A percentile compares a stretch with the other conserved stretches of the same genome.
Evolutionary conservation across 139 green algal species (phyloP).

Genomic region (Asterochloris erici): DNA sequence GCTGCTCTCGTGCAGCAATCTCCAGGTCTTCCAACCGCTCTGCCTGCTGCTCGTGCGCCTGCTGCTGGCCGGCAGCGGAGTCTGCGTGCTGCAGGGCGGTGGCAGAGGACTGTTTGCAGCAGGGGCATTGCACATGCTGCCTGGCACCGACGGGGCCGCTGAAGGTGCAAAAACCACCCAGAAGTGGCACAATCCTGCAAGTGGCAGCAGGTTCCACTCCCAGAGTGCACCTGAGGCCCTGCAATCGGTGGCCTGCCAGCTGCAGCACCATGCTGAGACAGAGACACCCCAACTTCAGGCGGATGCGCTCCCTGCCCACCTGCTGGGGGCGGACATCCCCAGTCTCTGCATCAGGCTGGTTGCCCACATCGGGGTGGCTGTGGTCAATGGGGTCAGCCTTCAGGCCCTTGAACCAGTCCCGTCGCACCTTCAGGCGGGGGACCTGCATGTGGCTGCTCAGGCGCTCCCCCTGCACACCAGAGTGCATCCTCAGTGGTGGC

Average conservation of each 20-base stretch:
- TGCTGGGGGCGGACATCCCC: neutral
- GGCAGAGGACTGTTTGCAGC: neutral
- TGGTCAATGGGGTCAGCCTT: conserved; percentile 86
- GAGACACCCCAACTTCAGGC: too few species aligned
- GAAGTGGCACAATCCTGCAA: too few species aligned
- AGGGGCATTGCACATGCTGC: neutral
- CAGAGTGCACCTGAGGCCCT: conserved; percentile 11
- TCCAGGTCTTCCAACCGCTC: conserved; percentile 26
- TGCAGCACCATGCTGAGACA: neutral
- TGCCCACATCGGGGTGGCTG: conserved; percentile 72
- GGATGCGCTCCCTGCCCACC: too few species aligned
- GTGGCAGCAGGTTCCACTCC: neutral
- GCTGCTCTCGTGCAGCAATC: neutral
- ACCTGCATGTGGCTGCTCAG: conserved; percentile 50
- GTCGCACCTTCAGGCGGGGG: conserved; percentile 65
- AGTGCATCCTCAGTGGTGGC: neutral
- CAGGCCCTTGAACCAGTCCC: conserved; percentile 87
- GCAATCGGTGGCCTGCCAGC: conserved; percentile 3
- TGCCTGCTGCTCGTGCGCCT: conserved; percentile 13
- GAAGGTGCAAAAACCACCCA: neutral
- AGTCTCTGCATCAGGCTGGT: conserved; percentile 14
- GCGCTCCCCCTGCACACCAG: conserved; percentile 48
- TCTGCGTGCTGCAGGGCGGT: neutral
- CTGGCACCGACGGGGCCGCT: neutral
- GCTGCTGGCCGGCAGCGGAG: neutral